These are phyloP conservation scores for Trametes maxima DNA, from an alignment of 768 basidiomycete species.

Conservation along the genomic window DNA sequence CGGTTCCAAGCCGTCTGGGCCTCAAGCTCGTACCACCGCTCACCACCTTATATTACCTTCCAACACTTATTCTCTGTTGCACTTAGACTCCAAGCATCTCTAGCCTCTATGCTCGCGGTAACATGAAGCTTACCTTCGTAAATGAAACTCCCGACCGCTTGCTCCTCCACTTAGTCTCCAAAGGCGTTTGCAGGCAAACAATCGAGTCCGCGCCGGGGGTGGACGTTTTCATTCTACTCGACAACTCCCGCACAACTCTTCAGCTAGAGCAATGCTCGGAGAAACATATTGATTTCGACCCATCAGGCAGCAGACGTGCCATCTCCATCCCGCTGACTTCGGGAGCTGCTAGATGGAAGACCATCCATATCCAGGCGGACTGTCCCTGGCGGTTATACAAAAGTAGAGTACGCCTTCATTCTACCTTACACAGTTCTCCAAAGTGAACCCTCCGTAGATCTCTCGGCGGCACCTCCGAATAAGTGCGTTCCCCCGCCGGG, in stretches of 20 bases:
- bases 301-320: not conserved
- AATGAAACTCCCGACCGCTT: not conserved
- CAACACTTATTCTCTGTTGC: too few species aligned
- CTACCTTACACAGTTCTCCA: not conserved
- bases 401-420: constrained; percentile 45
- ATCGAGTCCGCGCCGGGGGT: not conserved
- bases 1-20: too few species aligned
- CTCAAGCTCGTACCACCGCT: too few species aligned
- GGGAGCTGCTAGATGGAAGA: constrained; percentile 50
- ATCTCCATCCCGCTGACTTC: constrained; percentile 23
- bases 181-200: too few species aligned
- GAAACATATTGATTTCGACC: not conserved
- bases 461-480: constrained; percentile 48
- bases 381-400: constrained; percentile 64
- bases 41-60: too few species aligned
- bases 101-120: not conserved
- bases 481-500: constrained; percentile 60
- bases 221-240: not conserved
- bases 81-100: too few species aligned
- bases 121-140: not conserved
- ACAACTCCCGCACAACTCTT: not conserved
- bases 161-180: not conserved
- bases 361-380: constrained; percentile 41
- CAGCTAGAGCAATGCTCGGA: not conserved
- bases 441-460: constrained; percentile 38